Base-by-base conservation (phyloP, 2,329 filamentous ascomycete species). In the Trichoderma aggressivum region DNA sequence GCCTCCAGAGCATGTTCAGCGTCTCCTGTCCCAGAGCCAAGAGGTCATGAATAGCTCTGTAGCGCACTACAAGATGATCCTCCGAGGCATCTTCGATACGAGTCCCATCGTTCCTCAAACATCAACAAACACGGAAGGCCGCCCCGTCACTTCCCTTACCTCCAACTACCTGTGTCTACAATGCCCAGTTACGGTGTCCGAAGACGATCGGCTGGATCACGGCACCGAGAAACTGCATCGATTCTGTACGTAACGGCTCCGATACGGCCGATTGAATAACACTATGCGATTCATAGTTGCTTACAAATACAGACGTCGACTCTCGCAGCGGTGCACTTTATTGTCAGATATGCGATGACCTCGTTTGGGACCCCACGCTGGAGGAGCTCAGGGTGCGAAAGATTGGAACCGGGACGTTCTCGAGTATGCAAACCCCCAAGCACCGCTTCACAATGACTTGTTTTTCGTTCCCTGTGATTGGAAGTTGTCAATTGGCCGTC, bases 281-380 rank as follows among this genome's bases (percentile, higher is more conserved):
- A 21, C 30, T 50, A 16, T 56, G 14, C 34, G 18, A 5, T 26
- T 56, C 4, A 28, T 36, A 21, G 16, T 28, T 66, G 73, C 77
- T 82, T 72, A 81, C 77, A 75, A 64, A 66, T 53, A 24, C 75
- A 94, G 92, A 92, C 78, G 91, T 94, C 50, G 93, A 96, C 77
- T 95, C 92, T 28, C 86, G 90, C 71, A 91, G 87, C 75, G 93
- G 92, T 50, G 87, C 89, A 63, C 83, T 96, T 7, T 95, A 91
- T 81, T 96, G 93, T 80, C 91, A 94, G 74, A 90, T 93, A 78
- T 96, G 93, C 78, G 88, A 92, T 77, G 93, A 96, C 79, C 90
- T 93, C 74, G 90, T 96, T 36, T 95, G 92, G 86, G 93, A 96
- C 75, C 91, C 92, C 7, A 92, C 91, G 7, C 84, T 96, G 6